Evolutionary conservation across 2,329 filamentous ascomycete species (phyloP).

Genomic region (Zopfia rhizophila): DNA sequence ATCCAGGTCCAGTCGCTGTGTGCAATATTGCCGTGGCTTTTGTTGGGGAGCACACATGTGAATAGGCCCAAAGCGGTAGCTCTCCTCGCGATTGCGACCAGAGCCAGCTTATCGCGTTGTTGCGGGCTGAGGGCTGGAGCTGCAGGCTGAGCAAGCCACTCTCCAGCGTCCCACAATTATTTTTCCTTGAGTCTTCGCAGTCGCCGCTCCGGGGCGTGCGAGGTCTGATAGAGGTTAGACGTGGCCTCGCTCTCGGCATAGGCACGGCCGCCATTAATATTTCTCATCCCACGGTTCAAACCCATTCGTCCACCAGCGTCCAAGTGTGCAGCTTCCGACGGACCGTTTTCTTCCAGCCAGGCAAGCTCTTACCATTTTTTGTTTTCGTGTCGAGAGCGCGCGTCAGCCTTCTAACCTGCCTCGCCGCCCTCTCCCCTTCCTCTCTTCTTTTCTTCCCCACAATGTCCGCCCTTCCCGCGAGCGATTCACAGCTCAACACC

Average conservation of each 20-base stretch:
- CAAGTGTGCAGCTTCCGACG: conserved; percentile 1
- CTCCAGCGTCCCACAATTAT: conserved; percentile 9
- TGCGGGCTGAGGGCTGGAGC: background rate
- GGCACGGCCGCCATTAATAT: conserved; percentile 10
- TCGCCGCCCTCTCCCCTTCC: conserved; percentile 22
- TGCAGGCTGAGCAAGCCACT: conserved; percentile 5
- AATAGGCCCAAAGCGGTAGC: too few species aligned
- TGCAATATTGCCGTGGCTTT: too few species aligned
- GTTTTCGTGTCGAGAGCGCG: conserved; percentile 26
- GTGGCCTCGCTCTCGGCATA: background rate
- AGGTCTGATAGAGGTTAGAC: conserved; percentile 10
- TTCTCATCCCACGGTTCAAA: conserved; percentile 19
- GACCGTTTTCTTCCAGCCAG: conserved; percentile 16
- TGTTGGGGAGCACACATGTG: conserved; percentile 9
- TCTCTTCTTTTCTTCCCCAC: conserved; percentile 34
- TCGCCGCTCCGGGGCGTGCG: conserved; percentile 5
- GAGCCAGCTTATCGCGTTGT: too few species aligned
- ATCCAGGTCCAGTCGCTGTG: too few species aligned
- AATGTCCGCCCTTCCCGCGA: conserved; percentile 37
- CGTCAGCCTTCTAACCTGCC: conserved; percentile 24
- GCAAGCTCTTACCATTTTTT: conserved; percentile 29
- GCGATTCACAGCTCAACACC: conserved; percentile 26
- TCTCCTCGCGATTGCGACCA: too few species aligned
- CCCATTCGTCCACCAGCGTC: conserved; percentile 12
- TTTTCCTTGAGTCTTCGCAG: conserved; percentile 11